These are phyloP conservation scores for Rhinocladiella mackenziei DNA, from an alignment of 2,329 filamentous ascomycete species.

Conservation along the genomic window DNA sequence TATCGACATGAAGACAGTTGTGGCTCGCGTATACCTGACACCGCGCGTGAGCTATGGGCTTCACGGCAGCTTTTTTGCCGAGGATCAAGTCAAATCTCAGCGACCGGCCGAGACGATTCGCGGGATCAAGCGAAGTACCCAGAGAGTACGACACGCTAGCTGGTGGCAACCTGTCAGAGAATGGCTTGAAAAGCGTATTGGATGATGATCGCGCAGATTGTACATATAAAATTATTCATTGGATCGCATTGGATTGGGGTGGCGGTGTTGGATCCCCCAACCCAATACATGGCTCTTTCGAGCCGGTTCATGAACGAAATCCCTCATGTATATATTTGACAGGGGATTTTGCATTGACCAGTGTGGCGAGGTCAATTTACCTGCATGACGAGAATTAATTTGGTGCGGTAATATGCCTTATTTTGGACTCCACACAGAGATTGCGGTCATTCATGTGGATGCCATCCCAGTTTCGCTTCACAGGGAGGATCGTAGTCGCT, in stretches of 20 bases:
- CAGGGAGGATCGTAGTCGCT: too few species aligned
- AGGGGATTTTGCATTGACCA: too few species aligned
- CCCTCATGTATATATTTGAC: too few species aligned
- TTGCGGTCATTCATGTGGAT: too few species aligned
- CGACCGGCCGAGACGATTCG: constrained; percentile 36
- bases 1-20: constrained; percentile 56
- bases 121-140: constrained; percentile 16
- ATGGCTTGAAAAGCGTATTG: constrained; percentile 7
- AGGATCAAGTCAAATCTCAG: constrained; percentile 51
- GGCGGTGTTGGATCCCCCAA: too few species aligned
- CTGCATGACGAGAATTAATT: too few species aligned
- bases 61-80: constrained; percentile 60
- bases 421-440: too few species aligned
- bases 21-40: constrained; percentile 57
- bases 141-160: not conserved
- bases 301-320: too few species aligned
- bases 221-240: not conserved
- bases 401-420: too few species aligned
- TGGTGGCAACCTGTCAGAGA: constrained; percentile 11
- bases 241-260: not conserved
- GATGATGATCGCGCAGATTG: not conserved
- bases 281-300: too few species aligned
- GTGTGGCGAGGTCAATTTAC: too few species aligned
- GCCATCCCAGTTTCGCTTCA: too few species aligned
- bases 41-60: constrained; percentile 67